phyloP scores from a whole-genome alignment of 2,329 filamentous ascomycete genomes.

The Fusarium verticillioides region DNA sequence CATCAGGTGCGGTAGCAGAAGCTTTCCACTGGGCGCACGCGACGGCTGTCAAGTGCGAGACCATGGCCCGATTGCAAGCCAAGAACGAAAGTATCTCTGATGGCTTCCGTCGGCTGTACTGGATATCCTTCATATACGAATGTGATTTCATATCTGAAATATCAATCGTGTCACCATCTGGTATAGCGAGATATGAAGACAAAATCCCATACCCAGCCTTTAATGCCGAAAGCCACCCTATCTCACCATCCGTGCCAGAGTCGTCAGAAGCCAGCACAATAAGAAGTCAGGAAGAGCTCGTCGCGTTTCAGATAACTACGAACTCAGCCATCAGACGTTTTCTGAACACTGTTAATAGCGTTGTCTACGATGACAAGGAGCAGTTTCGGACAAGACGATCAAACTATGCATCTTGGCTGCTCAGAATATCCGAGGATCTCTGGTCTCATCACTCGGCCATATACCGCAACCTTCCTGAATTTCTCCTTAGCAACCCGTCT shows the following conservation, averaged over 20 bases:
- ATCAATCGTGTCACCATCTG: conserved; percentile 44
- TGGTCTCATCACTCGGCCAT: conserved; percentile 44
- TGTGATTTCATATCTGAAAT: conserved; percentile 48
- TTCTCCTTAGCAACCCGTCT: conserved; percentile 25
- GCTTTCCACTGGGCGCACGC: conserved; percentile 44
- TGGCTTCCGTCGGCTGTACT: conserved; percentile 43
- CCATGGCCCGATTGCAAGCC: conserved; percentile 29
- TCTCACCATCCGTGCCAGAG: background rate
- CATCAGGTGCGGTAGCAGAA: conserved; percentile 38
- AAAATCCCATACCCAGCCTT: conserved; percentile 26
- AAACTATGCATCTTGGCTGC: conserved; percentile 43
- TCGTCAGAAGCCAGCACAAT: background rate
- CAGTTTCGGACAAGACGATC: conserved; percentile 30
- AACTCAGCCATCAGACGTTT: conserved; percentile 47
- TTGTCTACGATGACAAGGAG: conserved; percentile 46
- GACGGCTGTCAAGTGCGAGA: conserved; percentile 45
- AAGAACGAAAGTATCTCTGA: conserved; percentile 17
- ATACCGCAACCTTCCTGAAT: conserved; percentile 43
- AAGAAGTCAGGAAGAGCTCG: conserved; percentile 36
- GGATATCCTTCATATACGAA: conserved; percentile 47
- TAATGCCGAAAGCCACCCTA: rapidly evolving
- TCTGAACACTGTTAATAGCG: conserved; percentile 46
- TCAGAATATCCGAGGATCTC: conserved; percentile 41
- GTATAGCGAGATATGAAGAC: conserved; percentile 46
- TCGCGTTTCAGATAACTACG: conserved; percentile 47